Evolutionary conservation across 768 basidiomycete genomes (phyloP), one percentile per base, ranked within the genome.

Genomic region (Hirschioporus abietinus): DNA sequence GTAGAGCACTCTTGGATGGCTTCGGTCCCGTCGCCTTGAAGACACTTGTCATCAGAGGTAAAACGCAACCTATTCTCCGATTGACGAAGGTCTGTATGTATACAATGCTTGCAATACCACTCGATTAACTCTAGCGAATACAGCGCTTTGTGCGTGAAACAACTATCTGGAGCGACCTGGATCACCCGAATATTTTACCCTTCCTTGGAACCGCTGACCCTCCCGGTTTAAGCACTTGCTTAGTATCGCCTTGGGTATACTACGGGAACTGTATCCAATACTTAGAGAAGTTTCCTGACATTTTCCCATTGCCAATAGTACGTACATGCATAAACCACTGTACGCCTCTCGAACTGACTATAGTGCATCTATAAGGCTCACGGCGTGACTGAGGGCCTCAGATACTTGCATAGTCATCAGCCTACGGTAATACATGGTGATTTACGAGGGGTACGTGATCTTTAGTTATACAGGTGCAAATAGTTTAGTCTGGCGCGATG

Each of bases 401-500:
- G 23, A 17, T 61, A 61, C 17, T 24, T 61, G 18, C 60, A 61
- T 34, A 61, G 25, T 15, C 60, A 61, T 34, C 24, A 61, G 15
- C 60, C 60, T 61, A 3, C 60, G 10, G 60, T 61, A 9, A 61
- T 61, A 25, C 60, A 61, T 61, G 60, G 60, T 9, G 60, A 61
- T 24, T 23, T 61, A 34, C 24, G 60, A 61, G 60, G 60, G 9
- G 60, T 61, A 61, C 23, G 60, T 24, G 23, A 6, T 15, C 24
- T 61, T 9, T 3, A 18, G 3, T 25, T 15, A 61, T 25, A 9
- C 23, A 12, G 15, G 23, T 24, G 25, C 3, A 12, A 18, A 34
- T 24, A 17, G 10, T 15, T 24, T 25, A 61, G 15, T 24, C 23
- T 23, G 15, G 24, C 30, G 23, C 12, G 20, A 52, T 15, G 15